Percentiles rank a stretch among this genome's conserved stretches.
These are phyloP conservation scores for Erysimum cheiri DNA, from an alignment of 441 rosid genomes.

Conservation along the genomic window DNA sequence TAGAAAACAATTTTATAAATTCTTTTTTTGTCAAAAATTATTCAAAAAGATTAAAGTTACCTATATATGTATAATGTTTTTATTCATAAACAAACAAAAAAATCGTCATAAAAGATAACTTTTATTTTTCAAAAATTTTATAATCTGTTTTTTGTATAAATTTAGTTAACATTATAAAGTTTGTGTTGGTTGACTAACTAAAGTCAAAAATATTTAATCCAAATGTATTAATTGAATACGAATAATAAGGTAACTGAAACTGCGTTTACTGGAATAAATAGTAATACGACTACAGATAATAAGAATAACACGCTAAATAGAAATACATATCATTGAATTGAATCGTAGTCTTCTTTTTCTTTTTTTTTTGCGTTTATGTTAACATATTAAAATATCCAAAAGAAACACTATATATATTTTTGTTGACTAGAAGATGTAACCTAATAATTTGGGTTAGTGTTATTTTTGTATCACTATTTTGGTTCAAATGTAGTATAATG, in stretches of 20 bases:
- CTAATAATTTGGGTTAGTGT: too few relatives aligned
- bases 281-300: neutral
- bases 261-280: neutral
- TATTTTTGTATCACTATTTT: too few relatives aligned
- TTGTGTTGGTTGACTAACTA: too few relatives aligned
- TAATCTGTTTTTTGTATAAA: neutral
- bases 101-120: neutral
- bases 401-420: neutral
- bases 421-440: too few relatives aligned
- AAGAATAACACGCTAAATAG: neutral
- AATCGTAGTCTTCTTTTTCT: neutral
- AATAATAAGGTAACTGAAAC: neutral
- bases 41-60: neutral
- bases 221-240: neutral
- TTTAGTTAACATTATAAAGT: too few relatives aligned
- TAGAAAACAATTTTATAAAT: too few relatives aligned
- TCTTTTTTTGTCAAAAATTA: neutral
- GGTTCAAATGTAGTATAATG: too few relatives aligned
- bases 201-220: conserved; percentile 12
- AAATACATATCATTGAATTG: neutral
- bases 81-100: neutral
- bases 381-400: neutral
- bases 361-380: too few relatives aligned
- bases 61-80: neutral
- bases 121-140: neutral